These are phyloP conservation scores for Nicotiana paniculata DNA, from an alignment of 257 asterid species.

Conservation along the genomic window DNA sequence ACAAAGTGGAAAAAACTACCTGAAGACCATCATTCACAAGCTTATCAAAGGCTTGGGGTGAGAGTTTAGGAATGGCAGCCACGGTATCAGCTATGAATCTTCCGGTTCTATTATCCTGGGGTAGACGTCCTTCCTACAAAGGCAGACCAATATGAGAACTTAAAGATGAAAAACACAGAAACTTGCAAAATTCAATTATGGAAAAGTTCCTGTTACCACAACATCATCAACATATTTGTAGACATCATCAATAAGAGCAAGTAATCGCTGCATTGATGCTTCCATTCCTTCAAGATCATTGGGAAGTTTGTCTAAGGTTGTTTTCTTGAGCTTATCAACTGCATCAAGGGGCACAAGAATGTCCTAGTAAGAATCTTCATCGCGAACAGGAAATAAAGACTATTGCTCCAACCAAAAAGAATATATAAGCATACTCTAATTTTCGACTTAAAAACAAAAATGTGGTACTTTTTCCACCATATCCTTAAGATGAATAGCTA, in stretches of 20 bases:
- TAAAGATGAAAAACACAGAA: not conserved
- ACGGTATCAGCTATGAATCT: conserved; percentile 60
- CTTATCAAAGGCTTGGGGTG: conserved; percentile 41
- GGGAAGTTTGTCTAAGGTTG: conserved; percentile 81
- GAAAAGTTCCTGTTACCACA: conserved; percentile 54
- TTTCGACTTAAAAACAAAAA: not conserved
- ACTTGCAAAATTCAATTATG: not conserved
- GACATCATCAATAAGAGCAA: conserved; percentile 73
- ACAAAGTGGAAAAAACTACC: conserved; percentile 23
- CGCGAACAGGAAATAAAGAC: not conserved
- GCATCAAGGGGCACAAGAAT: conserved; percentile 12
- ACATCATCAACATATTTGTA: conserved; percentile 87
- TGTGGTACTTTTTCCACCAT: not conserved
- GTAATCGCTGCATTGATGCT: conserved; percentile 77
- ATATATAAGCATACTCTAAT: not conserved
- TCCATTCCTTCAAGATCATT: conserved; percentile 97
- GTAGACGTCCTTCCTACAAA: conserved; percentile 62
- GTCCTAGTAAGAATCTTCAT: conserved; percentile 2
- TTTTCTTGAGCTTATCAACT: conserved; percentile 84
- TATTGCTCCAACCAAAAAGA: not conserved
- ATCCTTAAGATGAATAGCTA: not conserved
- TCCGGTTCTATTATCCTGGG: conserved; percentile 66
- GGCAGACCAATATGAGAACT: not conserved
- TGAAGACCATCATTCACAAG: conserved; percentile 56
- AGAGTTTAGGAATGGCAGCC: conserved; percentile 63